phyloP scores from a whole-genome alignment of 2,329 filamentous ascomycete genomes.

The Neocatenulostroma microsporum region DNA sequence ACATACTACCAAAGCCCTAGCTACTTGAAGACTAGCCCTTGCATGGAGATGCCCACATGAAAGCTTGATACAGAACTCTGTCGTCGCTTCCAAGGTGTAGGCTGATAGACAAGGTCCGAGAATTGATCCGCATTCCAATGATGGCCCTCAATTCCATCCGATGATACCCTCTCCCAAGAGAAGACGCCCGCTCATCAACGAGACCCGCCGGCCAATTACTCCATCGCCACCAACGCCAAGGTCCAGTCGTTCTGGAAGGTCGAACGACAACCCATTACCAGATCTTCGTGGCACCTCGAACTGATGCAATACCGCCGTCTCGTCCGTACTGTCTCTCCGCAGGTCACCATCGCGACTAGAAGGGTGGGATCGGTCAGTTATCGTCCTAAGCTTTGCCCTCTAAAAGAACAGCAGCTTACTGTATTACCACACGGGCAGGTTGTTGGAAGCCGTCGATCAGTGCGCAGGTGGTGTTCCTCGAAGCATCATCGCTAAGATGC shows the following conservation, averaged over 20 bases:
- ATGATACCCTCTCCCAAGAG: constrained; percentile 16
- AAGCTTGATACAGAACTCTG: too few species aligned
- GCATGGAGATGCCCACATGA: too few species aligned
- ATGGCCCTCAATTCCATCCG: constrained; percentile 17
- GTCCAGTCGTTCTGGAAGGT: constrained; percentile 11
- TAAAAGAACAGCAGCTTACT: constrained; percentile 11
- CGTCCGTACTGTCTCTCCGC: constrained; percentile 1
- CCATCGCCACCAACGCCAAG: constrained; percentile 16
- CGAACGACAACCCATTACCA: constrained; percentile 6
- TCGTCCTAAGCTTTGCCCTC: neutral
- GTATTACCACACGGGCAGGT: constrained; percentile 11
- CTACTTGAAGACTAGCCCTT: too few species aligned
- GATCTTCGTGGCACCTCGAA: constrained; percentile 8
- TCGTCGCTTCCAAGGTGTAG: too few species aligned
- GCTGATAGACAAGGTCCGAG: too few species aligned
- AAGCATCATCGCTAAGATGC: constrained; percentile 7
- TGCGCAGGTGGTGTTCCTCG: constrained; percentile 10
- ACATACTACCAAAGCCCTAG: too few species aligned
- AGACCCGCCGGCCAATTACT: constrained; percentile 17
- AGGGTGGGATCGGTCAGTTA: neutral
- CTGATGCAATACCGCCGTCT: constrained; percentile 9
- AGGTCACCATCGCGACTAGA: constrained; percentile 17
- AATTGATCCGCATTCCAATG: too few species aligned
- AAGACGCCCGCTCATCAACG: constrained; percentile 9
- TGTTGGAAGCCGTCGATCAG: constrained; percentile 10